Percentiles rank a stretch among this genome's conserved stretches.
phyloP scores from a whole-genome alignment of 257 asterid species.

The Nicotiana paniculata region DNA sequence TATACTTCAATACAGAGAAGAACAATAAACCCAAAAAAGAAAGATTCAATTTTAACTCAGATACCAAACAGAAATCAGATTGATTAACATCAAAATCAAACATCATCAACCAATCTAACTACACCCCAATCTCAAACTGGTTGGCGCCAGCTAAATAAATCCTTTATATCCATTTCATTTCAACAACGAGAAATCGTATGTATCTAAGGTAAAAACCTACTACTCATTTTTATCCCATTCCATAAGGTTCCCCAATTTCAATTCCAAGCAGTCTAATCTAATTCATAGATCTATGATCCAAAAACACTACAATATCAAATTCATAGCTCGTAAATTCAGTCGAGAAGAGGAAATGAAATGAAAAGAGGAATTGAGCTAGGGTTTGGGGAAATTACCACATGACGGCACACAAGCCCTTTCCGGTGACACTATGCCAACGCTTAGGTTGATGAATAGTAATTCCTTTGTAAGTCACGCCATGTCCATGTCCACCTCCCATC shows the following conservation, averaged over 20 bases:
- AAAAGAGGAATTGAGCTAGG: not conserved
- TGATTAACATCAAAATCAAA: not conserved
- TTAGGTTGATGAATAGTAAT: constrained; percentile 71
- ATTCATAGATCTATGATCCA: not conserved
- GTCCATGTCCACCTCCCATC: constrained; percentile 64
- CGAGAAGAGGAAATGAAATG: not conserved
- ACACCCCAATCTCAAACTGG: not conserved
- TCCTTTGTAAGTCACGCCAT: constrained; percentile 70
- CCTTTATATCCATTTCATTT: not conserved
- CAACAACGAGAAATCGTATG: not conserved
- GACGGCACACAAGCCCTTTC: constrained; percentile 88
- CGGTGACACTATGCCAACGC: constrained; percentile 88
- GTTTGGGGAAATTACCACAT: constrained; percentile 55
- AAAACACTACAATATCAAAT: not conserved
- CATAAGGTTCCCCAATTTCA: not conserved
- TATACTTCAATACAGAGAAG: not conserved
- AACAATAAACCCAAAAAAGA: not conserved
- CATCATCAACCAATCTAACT: not conserved
- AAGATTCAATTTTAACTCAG: not conserved
- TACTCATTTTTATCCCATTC: not conserved
- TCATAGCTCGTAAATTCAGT: not conserved
- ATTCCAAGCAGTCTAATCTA: not conserved
- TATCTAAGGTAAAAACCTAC: not conserved
- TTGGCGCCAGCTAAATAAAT: not conserved
- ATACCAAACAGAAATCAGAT: not conserved